A percentile compares a stretch with the other conserved stretches of the same genome.
phyloP scores from a whole-genome alignment of 148 eudicot genomes.

The Rhododendron ovatum region DNA sequence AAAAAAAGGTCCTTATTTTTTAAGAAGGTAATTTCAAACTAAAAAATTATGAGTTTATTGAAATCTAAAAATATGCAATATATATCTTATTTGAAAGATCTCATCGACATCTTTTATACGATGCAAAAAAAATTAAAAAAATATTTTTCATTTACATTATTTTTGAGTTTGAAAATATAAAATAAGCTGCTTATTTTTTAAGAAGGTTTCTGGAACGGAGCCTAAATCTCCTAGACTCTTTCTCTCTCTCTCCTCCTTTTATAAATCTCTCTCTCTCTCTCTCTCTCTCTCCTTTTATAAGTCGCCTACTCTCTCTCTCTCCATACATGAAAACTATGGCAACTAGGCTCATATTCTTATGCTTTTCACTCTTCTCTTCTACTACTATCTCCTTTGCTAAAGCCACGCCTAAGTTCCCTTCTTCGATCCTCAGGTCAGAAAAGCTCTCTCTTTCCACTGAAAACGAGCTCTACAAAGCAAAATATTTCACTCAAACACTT shows the following conservation, averaged over 20 bases:
- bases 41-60: too few relatives aligned
- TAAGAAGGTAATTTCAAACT: too few relatives aligned
- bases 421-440: constrained; percentile 38
- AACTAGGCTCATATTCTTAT: constrained; percentile 5
- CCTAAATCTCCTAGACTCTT: not conserved
- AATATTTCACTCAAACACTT: constrained; percentile 68
- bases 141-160: too few relatives aligned
- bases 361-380: constrained; percentile 9
- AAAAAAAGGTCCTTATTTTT: too few relatives aligned
- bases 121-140: too few relatives aligned
- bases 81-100: too few relatives aligned
- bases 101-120: too few relatives aligned
- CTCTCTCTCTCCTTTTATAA: not conserved
- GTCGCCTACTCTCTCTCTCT: not conserved
- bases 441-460: constrained; percentile 13
- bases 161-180: too few relatives aligned
- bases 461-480: constrained; percentile 36
- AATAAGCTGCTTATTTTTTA: too few relatives aligned
- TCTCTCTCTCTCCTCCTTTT: not conserved
- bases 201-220: too few relatives aligned
- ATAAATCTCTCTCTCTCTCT: not conserved
- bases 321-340: constrained; percentile 16
- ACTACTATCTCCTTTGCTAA: constrained; percentile 22
- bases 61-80: too few relatives aligned
- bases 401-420: constrained; percentile 39